These are phyloP conservation scores for Rhynchosporium secalis DNA, from an alignment of 2,329 filamentous ascomycete genomes.

Conservation along the genomic window DNA sequence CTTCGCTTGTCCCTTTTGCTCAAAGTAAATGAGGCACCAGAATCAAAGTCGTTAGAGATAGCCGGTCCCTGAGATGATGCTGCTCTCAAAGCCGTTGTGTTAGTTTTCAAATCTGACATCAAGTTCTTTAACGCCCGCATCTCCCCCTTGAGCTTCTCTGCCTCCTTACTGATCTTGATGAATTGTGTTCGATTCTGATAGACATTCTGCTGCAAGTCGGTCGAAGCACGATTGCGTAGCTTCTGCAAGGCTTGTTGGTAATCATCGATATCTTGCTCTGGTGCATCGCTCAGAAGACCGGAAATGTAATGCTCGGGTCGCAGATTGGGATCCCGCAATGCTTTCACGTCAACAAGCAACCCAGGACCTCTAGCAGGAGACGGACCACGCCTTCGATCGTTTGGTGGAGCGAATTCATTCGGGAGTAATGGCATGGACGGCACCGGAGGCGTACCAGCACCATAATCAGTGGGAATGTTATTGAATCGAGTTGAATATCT, in stretches of 20 bases:
- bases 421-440: constrained; percentile 72
- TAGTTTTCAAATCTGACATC: constrained; percentile 88
- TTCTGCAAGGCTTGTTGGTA: constrained; percentile 37
- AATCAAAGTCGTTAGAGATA: constrained; percentile 50
- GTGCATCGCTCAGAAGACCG: constrained; percentile 44
- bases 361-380: constrained; percentile 47
- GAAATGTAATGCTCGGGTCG: constrained; percentile 72
- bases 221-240: constrained; percentile 39
- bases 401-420: constrained; percentile 44
- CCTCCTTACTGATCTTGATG: constrained; percentile 98
- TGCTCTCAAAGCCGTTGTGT: constrained; percentile 65
- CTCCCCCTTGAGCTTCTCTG: constrained; percentile 93
- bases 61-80: constrained; percentile 55
- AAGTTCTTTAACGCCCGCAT: constrained; percentile 88
- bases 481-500: constrained; percentile 94
- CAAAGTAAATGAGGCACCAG: constrained; percentile 54
- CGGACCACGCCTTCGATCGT: constrained; percentile 32
- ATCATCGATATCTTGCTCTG: constrained; percentile 40
- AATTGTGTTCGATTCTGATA: constrained; percentile 98
- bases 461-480: constrained; percentile 68
- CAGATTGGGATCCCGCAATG: constrained; percentile 76
- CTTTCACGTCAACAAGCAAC: constrained; percentile 72
- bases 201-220: constrained; percentile 88
- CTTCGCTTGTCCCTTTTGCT: constrained; percentile 81
- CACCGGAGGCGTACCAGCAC: constrained; percentile 65